These are phyloP conservation scores for Ceratocystis lukuohia DNA, from an alignment of 2,329 filamentous ascomycete genomes.

Conservation along the genomic window DNA sequence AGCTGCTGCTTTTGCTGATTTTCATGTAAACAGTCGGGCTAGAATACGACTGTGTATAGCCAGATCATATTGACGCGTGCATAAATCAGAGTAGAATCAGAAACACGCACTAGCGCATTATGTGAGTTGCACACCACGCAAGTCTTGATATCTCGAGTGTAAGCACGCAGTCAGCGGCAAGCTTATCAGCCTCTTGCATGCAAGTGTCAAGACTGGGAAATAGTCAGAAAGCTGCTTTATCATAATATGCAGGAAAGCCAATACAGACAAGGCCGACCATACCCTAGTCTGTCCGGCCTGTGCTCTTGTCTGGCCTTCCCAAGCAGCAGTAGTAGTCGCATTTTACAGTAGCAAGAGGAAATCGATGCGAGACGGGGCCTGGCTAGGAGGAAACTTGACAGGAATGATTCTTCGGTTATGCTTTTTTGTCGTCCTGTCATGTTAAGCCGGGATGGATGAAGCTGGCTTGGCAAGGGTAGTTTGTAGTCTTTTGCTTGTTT, in stretches of 20 bases:
- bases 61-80: neutral
- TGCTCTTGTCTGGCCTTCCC: no score
- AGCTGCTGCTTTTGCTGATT: no score
- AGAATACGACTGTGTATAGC: neutral
- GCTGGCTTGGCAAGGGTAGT: neutral
- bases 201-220: neutral
- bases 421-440: neutral
- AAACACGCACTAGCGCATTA: neutral
- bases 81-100: neutral
- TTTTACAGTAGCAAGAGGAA: no score
- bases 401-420: neutral
- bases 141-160: neutral
- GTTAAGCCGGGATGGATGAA: neutral
- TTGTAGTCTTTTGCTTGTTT: neutral
- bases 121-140: neutral
- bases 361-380: neutral
- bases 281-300: no score
- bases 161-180: neutral
- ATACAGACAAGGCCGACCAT: neutral
- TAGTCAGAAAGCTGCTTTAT: neutral
- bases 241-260: neutral
- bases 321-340: no score
- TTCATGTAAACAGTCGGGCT: no score
- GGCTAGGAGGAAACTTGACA: neutral
- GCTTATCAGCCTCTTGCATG: neutral